Base-by-base conservation (phyloP, 140 eudicot genomes). In the Stevia rebaudiana region DNA sequence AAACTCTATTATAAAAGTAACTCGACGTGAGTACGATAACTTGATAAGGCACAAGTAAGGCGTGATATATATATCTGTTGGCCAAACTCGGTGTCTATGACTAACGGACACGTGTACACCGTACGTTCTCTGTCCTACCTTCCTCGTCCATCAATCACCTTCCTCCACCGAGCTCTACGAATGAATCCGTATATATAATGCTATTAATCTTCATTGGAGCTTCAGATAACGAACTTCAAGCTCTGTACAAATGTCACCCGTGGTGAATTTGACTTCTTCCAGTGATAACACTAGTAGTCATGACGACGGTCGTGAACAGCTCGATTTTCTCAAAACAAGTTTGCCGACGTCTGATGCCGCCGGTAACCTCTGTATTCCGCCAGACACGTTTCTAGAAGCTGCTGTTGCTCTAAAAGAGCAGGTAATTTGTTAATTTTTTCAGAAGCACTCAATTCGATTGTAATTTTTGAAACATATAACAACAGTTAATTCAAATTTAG, bases 371-470 rank as follows among this genome's bases (percentile, higher is more conserved):
- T 65, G 74, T 2, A 76, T 76, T 42, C 69, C 95, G 0, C 46
- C 73, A 15, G 88, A 87, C 18, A 53, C 69, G 56, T 70, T 88
- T 43, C 86, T 88, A 24, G 76, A 24, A 68, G 94, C 96, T 60
- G 94, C 96, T 69, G 28, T 77, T 31, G 78, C 87, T 25, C 85
- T 85, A 74, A 88, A 82, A 55, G 76, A 82, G 51, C 85, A 82
- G 94, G 96, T 87, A 72, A 11, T 17, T 68, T 46, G 16, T 24
- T 55, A 2, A 28, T 28, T 28, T 28, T 28, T 28, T 28, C 33
- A 28, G 33, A 28, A 28, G 4, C 2, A 28, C 17, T 25, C 7
- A 21, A 18, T 53, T 40, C 35, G 4, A 58, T 28, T 56, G 15
- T 35, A 12, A 0, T 5, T 21, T 50, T 37, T 37, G 15, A 2